These are phyloP conservation scores for Brassica hybrid DNA, from an alignment of 441 rosid genomes.

Conservation along the genomic window DNA sequence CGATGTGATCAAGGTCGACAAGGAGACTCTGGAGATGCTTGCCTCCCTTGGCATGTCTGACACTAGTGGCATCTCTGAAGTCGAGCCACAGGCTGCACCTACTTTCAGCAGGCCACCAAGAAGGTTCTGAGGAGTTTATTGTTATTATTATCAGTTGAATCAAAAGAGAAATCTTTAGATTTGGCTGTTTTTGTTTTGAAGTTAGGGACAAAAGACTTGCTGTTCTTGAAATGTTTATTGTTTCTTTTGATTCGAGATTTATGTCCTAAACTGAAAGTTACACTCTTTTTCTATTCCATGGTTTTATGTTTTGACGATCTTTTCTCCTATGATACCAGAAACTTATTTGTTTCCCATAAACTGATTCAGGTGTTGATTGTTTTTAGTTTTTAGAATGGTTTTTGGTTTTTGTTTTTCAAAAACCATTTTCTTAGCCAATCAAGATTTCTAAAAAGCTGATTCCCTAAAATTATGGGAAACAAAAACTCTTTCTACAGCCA, in stretches of 20 bases:
- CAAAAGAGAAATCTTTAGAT: not conserved
- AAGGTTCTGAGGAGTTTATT: slow-evolving; percentile 28
- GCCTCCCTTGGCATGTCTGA: slow-evolving; percentile 68
- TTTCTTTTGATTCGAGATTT: slow-evolving; percentile 14
- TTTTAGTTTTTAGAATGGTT: too few relatives aligned
- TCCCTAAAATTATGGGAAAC: too few relatives aligned
- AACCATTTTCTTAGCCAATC: too few relatives aligned
- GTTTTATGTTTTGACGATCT: slow-evolving; percentile 11
- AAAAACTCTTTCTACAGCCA: too few relatives aligned
- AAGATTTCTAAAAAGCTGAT: too few relatives aligned
- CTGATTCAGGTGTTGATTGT: too few relatives aligned
- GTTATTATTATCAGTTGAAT: not conserved
- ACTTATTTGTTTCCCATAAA: too few relatives aligned
- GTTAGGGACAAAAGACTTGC: slow-evolving; percentile 33
- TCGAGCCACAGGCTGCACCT: slow-evolving; percentile 49
- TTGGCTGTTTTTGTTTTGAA: not conserved
- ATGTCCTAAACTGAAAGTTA: not conserved
- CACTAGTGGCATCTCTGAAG: slow-evolving; percentile 49
- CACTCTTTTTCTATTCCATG: slow-evolving; percentile 10
- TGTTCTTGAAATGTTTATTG: slow-evolving; percentile 21
- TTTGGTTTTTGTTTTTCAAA: too few relatives aligned
- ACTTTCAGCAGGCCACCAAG: slow-evolving; percentile 39
- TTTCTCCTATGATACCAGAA: not conserved
- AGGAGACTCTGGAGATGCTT: slow-evolving; percentile 75
- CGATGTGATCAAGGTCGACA: slow-evolving; percentile 62